phyloP scores from a whole-genome alignment of 257 asterid species.

The Jacaranda mimosifolia region DNA sequence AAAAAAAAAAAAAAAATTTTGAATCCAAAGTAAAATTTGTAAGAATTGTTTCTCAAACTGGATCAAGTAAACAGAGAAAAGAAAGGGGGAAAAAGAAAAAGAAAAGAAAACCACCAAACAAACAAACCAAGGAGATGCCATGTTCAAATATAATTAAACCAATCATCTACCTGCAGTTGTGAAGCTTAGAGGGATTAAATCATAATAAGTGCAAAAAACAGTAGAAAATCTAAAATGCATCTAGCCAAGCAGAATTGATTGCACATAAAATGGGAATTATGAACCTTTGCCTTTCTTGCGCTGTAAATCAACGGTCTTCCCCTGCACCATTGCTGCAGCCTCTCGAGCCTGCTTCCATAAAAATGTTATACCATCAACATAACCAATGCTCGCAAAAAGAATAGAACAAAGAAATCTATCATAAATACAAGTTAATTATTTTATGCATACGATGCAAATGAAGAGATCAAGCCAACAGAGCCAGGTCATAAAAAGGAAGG shows the following conservation, averaged over 20 bases:
- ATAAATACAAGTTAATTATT: conserved; percentile 6
- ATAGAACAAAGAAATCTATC: conserved; percentile 20
- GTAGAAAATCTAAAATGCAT: conserved; percentile 8
- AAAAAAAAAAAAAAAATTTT: conserved; percentile 15
- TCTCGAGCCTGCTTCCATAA: conserved; percentile 79
- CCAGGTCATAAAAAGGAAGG: neutral
- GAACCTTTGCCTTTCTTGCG: conserved; percentile 94
- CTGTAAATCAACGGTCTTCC: conserved; percentile 96
- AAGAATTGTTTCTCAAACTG: conserved; percentile 18
- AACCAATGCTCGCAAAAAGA: conserved; percentile 26
- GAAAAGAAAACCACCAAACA: too few relatives aligned
- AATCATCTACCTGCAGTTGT: too few relatives aligned
- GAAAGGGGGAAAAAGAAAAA: neutral
- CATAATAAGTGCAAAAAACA: conserved; percentile 2
- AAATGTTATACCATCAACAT: conserved; percentile 10
- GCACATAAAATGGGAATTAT: conserved; percentile 4
- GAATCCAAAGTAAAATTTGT: neutral
- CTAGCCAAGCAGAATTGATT: conserved; percentile 8
- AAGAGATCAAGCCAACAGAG: neutral
- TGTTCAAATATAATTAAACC: too few relatives aligned
- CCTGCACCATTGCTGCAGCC: conserved; percentile 85
- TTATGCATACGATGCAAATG: conserved; percentile 6
- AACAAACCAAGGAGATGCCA: too few relatives aligned
- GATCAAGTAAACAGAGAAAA: neutral
- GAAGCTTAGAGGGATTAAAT: too few relatives aligned